phyloP scores from a whole-genome alignment of 768 basidiomycete genomes.

The Sporobolomyces roseus region DNA sequence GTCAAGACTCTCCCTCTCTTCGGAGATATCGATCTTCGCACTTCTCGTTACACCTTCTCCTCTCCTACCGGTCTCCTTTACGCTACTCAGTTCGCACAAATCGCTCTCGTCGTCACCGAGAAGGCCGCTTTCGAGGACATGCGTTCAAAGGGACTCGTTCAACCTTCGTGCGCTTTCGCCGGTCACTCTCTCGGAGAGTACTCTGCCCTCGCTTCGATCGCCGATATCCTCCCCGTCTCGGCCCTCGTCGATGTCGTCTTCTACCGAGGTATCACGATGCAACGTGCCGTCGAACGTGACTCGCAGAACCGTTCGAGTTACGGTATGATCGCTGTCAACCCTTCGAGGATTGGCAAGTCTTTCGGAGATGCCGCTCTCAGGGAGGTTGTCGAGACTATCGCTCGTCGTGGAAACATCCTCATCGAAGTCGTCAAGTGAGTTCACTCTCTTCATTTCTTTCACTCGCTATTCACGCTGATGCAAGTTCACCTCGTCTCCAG shows the following conservation, averaged over 20 bases:
- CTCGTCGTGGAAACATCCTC: slow-evolving; percentile 67
- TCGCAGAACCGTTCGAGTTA: slow-evolving; percentile 88
- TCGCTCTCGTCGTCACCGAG: slow-evolving; percentile 95
- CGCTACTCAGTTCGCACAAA: slow-evolving; percentile 98
- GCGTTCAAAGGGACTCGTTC: slow-evolving; percentile 91
- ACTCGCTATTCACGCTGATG: no score
- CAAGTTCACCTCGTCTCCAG: no score
- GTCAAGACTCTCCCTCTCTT: slow-evolving; percentile 95
- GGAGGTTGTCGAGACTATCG: slow-evolving; percentile 90
- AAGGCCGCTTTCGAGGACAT: slow-evolving; percentile 98
- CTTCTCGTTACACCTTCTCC: slow-evolving; percentile 95
- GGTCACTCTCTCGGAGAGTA: slow-evolving; percentile 99
- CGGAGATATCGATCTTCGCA: slow-evolving; percentile 88
- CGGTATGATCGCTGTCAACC: slow-evolving; percentile 99
- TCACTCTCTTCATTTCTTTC: no score
- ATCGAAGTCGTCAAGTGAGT: slow-evolving; percentile 99
- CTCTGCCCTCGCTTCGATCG: slow-evolving; percentile 94
- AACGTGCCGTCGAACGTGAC: slow-evolving; percentile 96
- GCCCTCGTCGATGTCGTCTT: slow-evolving; percentile 96
- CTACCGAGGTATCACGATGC: slow-evolving; percentile 99
- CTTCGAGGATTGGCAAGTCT: slow-evolving; percentile 84
- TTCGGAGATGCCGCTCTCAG: slow-evolving; percentile 95
- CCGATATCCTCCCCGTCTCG: slow-evolving; percentile 90
- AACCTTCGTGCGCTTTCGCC: slow-evolving; percentile 86
- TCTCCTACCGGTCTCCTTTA: slow-evolving; percentile 92